Percentiles rank a stretch among this genome's conserved stretches.
Conservation (phyloP, 345 rosid genomes). For the Brassica incana region DNA sequence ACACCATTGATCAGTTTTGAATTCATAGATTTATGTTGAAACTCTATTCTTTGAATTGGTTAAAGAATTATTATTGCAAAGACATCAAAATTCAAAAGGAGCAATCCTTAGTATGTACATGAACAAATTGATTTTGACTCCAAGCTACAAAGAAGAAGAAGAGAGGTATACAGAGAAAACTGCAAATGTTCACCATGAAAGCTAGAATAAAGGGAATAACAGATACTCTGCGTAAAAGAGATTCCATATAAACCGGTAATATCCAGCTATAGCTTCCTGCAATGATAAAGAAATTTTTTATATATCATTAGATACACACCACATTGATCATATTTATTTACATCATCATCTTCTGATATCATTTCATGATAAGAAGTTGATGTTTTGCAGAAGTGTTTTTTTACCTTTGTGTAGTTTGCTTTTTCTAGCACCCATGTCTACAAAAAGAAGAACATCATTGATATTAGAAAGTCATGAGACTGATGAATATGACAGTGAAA, state of each 20-base stretch:
- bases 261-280: conserved; percentile 84
- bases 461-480: not conserved
- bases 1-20: too few species aligned
- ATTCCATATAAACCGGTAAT: conserved; percentile 89
- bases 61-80: conserved; percentile 13
- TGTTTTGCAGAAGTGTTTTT: conserved; percentile 6
- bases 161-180: conserved; percentile 15
- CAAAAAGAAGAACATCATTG: conserved; percentile 21
- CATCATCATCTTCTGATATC: not conserved
- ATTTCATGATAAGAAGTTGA: not conserved
- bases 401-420: conserved; percentile 82
- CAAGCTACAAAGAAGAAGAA: conserved; percentile 23
- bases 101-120: conserved; percentile 18
- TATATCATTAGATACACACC: conserved; percentile 14
- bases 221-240: conserved; percentile 88
- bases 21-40: too few species aligned
- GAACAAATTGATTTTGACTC: conserved; percentile 14
- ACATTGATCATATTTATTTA: not conserved
- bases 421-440: conserved; percentile 80
- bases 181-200: conserved; percentile 4
- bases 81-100: conserved; percentile 16
- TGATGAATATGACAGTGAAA: conserved; percentile 3
- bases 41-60: too few species aligned
- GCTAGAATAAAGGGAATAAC: conserved; percentile 74
- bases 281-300: conserved; percentile 27